These are phyloP conservation scores for Myxozyma melibiosi DNA, from an alignment of 805 yeast genomes.

Conservation along the genomic window DNA sequence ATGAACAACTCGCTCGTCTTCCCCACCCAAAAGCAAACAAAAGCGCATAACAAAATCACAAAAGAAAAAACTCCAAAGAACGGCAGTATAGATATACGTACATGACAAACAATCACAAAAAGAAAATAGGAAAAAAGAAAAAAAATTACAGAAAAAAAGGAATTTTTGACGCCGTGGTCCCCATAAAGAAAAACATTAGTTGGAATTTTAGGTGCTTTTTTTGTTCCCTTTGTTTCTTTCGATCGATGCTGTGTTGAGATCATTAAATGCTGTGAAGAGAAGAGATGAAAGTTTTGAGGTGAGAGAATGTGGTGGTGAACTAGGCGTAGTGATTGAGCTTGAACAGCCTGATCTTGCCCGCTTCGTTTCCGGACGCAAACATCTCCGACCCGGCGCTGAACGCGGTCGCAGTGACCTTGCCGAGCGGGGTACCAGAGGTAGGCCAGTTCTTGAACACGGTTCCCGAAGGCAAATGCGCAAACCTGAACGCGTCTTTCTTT, in stretches of 20 bases:
- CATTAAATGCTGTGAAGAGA: not conserved
- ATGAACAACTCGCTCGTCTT: no score
- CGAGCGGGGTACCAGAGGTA: conserved; percentile 92
- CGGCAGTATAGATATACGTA: not conserved
- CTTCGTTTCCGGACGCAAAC: conserved; percentile 87
- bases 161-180: not conserved
- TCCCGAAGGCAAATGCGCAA: conserved; percentile 86
- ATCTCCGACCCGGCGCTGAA: conserved; percentile 82
- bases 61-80: no score
- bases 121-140: not conserved
- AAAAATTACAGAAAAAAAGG: no score
- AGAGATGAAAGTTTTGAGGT: no score
- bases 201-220: no score
- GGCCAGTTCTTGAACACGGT: conserved; percentile 96
- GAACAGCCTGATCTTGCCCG: conserved; percentile 89
- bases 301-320: no score
- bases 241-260: no score
- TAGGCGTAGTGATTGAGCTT: conserved; percentile 70
- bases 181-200: not conserved
- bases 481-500: conserved; percentile 78
- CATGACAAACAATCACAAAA: not conserved
- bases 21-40: no score
- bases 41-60: no score
- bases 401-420: conserved; percentile 79
- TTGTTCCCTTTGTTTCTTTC: no score